A percentile compares a stretch with the other conserved stretches of the same genome.
Conservation (phyloP, 2,329 filamentous ascomycete genomes). For the Colletotrichum sp. region DNA sequence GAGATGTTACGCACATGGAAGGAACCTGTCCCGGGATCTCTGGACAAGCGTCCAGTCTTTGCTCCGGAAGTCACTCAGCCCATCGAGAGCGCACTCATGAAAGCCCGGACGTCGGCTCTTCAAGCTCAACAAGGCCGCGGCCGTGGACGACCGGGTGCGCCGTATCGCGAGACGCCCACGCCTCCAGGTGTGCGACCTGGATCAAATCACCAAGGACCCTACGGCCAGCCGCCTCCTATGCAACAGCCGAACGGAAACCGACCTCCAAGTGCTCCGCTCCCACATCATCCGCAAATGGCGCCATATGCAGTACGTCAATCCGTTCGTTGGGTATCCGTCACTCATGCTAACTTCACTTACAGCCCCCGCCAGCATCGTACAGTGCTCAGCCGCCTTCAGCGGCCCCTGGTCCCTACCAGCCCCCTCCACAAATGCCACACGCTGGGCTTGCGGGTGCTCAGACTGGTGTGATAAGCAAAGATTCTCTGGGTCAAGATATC, state of each 20-base stretch:
- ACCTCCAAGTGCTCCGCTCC: constrained; percentile 20
- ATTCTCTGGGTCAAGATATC: constrained; percentile 83
- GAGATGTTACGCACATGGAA: constrained; percentile 99
- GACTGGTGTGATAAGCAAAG: constrained; percentile 62
- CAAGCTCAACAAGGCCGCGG: constrained; percentile 58
- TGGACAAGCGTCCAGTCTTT: constrained; percentile 93
- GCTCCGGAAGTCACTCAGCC: constrained; percentile 83
- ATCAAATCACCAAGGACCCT: constrained; percentile 35
- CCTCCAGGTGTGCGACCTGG: constrained; percentile 61
- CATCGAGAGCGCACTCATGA: constrained; percentile 93
- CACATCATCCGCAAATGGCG: constrained; percentile 9
- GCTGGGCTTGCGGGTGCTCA: constrained; percentile 31
- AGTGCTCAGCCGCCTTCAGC: constrained; percentile 41
- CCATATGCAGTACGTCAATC: constrained; percentile 14
- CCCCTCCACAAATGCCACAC: constrained; percentile 43
- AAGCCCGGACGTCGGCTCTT: constrained; percentile 63
- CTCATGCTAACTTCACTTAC: constrained; percentile 15
- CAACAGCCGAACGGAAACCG: constrained; percentile 35
- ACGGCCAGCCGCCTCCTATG: constrained; percentile 39
- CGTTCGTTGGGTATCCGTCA: neutral
- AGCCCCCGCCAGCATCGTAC: constrained; percentile 38
- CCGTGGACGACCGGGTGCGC: constrained; percentile 38
- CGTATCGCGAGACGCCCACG: constrained; percentile 76
- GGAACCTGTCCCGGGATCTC: constrained; percentile 90
- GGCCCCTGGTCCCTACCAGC: constrained; percentile 44